Evolutionary conservation across 805 yeast species (phyloP).

Genomic region (Yueomyces sinensis): DNA sequence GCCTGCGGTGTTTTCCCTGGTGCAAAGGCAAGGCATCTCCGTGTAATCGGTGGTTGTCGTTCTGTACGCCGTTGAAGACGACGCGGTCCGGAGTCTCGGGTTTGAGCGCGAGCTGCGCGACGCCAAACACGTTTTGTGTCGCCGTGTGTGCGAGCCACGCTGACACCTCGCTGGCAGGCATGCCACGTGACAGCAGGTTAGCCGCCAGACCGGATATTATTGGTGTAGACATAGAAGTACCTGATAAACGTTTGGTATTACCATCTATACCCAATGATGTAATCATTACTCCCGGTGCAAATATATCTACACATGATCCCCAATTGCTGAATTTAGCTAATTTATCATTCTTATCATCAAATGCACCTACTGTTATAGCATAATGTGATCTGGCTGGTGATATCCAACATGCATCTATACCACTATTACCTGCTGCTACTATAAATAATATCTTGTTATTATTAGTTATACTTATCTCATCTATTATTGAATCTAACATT

Average conservation of each 20-base stretch:
- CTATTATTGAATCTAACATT: conserved; percentile 52
- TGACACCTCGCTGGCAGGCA: too few species aligned
- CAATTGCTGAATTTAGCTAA: conserved; percentile 79
- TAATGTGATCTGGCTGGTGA: conserved; percentile 72
- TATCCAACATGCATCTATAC: conserved; percentile 60
- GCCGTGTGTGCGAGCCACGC: too few species aligned
- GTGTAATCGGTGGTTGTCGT: too few species aligned
- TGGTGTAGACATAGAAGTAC: conserved; percentile 78
- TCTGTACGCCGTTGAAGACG: too few species aligned
- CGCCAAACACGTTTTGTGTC: too few species aligned
- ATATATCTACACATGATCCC: conserved; percentile 84
- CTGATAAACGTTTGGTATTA: conserved; percentile 32
- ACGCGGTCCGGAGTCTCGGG: too few species aligned
- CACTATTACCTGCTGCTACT: conserved; percentile 82
- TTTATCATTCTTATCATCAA: conserved; percentile 57
- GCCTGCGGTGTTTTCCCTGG: too few species aligned
- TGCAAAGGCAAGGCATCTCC: too few species aligned
- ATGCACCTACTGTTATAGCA: conserved; percentile 81
- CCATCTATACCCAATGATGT: conserved; percentile 34
- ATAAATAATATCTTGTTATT: conserved; percentile 63
- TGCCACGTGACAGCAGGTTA: conserved; percentile 32
- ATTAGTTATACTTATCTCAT: conserved; percentile 75
- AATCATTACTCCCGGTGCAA: conserved; percentile 73
- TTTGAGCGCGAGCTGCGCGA: too few species aligned
- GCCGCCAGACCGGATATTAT: conserved; percentile 53